Evolutionary conservation across 73 alveolate genomes (phyloP), one percentile per base, ranked within the genome.

Genomic region (Paramecium sonneborni): DNA sequence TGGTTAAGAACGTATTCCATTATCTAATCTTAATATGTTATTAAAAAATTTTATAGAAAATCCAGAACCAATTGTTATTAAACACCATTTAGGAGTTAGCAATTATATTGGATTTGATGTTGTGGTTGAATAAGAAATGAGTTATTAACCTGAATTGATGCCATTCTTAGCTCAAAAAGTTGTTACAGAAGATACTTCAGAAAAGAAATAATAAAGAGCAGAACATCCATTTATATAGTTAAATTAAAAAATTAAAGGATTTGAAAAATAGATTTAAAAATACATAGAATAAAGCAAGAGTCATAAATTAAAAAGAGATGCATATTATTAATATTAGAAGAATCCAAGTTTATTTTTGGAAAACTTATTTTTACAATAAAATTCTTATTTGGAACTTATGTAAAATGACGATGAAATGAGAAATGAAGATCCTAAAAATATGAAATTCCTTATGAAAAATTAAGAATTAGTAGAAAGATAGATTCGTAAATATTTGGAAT

Each of bases 321-420:
- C 46, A 1, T 79, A 79, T 44, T 44, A 38, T 37, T 32, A 1
- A 39, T 79, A 79, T 79, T 7, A 62, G 14, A 79, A 44, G 55
- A 79, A 46, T 46, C 90, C 90, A 41, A 38, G 74, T 10, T 24
- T 79, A 44, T 79, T 79, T 79, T 79, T 79, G 18, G 90, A 79
- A 23, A 79, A 79, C n/a, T 6, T 79, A 44, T 79, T 79, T 32
- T 62, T 43, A 10, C 28, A 79, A 79, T 46, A 79, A 44, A 79
- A 79, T 44, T 21, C 90, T 8, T 79, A 43, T 79, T 1, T 79
- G 20, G 90, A 79, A 79, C 14, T 79, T 0, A 79, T 79, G 90
- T 79, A 79, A 44, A 79, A 79, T 79, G 90, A 79, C 10, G 90
- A 79, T 79, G 90, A 41, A 79, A 79, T 79, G 76, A 46, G 55